Base-by-base conservation (phyloP, 1,284 basidiomycete species). In the Heliocybe sulcata region DNA sequence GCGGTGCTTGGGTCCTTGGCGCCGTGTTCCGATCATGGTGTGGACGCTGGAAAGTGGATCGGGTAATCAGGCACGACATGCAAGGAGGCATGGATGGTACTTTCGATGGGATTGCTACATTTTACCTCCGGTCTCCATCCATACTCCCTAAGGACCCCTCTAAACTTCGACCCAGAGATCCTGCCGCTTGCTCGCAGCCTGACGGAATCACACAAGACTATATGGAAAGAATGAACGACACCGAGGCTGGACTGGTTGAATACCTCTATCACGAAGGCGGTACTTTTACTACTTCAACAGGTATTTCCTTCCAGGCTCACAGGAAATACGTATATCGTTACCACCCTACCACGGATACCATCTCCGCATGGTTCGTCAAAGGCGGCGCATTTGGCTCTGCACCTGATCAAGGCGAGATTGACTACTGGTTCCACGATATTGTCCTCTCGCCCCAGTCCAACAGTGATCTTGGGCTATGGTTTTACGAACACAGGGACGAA, bases 361-460 rank as follows among this genome's bases (percentile, higher is more conserved):
- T 49, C 47, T 49, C 47, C 27, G 47, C 20, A 6, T 49, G 47
- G 47, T 49, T 49, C 22, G 47, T 49, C 23, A 49, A 25, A 22
- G 27, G 23, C 20, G 22, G 23, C 22, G 22, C 47, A 11, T 26
- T 25, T 29, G 23, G 22, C 27, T 25, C 23, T 25, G 27, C 22
- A 4, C 47, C 22, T 6, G 23, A 49, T 22, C 14, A 25, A 29
- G 47, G 47, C 11, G 47, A 49, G 9, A 49, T 49, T 25, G 47
- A 49, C 22, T 49, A 49, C 25, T 49, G 47, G 47, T 49, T 49
- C 47, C 47, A 49, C 47, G 47, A 49, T 22, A 49, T 49, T 49
- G 47, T 26, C 20, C 11, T 49, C 6, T 12, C 20, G 23, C 4
- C 9, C 47, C 12, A 4, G 11, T 49, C 47, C 8, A 11, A 49